A percentile compares a stretch with the other conserved stretches of the same genome.
phyloP scores from a whole-genome alignment of 2,329 filamentous ascomycete genomes.

The Xylaria sp. region DNA sequence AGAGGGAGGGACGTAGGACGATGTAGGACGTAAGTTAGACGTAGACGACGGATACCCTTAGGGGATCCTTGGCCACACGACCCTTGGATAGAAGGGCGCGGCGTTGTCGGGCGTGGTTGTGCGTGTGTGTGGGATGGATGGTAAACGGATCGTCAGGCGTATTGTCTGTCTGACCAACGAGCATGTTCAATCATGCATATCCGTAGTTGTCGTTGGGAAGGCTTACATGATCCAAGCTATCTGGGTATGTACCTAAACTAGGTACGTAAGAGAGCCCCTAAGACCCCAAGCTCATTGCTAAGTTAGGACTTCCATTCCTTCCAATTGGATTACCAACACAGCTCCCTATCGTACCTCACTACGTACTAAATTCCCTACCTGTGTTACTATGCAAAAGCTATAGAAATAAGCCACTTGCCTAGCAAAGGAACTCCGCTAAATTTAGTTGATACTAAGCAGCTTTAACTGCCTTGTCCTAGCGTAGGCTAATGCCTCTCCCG shows the following conservation, averaged over 20 bases:
- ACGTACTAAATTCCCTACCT: too few species aligned
- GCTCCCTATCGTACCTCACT: neutral
- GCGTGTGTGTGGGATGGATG: slow-evolving; percentile 1
- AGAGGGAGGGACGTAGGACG: neutral
- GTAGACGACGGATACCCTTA: neutral
- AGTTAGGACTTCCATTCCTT: slow-evolving; percentile 4
- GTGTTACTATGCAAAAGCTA: neutral
- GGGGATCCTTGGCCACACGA: slow-evolving; percentile 8
- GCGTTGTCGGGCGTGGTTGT: neutral
- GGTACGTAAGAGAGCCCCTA: neutral
- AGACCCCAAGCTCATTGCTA: slow-evolving; percentile 15
- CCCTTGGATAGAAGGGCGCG: slow-evolving; percentile 6
- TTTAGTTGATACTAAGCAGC: neutral
- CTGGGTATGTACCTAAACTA: neutral
- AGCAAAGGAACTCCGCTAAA: neutral
- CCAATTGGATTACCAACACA: slow-evolving; percentile 10
- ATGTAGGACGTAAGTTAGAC: neutral
- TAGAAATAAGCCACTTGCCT: neutral
- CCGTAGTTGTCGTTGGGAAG: neutral
- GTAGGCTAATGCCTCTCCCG: neutral
- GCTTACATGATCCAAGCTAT: neutral
- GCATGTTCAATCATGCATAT: slow-evolving; percentile 17
- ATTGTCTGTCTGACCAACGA: slow-evolving; percentile 9
- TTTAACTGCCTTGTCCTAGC: neutral
- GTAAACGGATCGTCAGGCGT: slow-evolving; percentile 9